Base-by-base conservation (phyloP, 2,329 filamentous ascomycete species). In the Colletotrichum ledebouriae region DNA sequence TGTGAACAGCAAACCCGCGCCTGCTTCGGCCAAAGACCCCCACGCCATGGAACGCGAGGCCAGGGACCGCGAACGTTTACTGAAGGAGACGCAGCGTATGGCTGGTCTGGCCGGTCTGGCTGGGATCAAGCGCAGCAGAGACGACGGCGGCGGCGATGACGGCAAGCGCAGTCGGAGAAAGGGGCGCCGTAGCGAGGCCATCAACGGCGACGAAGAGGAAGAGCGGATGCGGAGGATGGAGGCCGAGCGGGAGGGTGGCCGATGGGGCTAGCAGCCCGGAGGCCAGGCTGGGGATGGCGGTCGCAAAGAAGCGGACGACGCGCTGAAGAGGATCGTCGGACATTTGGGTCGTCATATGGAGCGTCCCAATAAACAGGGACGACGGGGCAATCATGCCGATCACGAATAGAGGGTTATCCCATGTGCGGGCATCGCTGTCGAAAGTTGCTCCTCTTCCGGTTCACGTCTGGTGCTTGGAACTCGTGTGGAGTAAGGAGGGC, bases 31-130 rank as follows among this genome's bases (percentile, higher is more conserved):
- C 44, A 83, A 82, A 67, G 89, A 92, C 71, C 84, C 87, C n/a
- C 90, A 92, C 76, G 90, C 90, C 1, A 81, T 90, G 0, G 91
- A 93, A 77, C 87, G 91, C 22, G 90, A 92, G 75, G 87, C 87
- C 12, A 82, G 89, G 15, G 86, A 91, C 73, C 84, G 89, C 52
- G 89, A 92, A 76, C 84, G 91, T 29, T 81, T 92, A 59, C 81
- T 90, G 12, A 90, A 90, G 73, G 91, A 93, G 78, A 87, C 89
- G 44, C 89, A 92, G 77, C 85, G 88, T 41, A 87, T 90, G 78
- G 84, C 88, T 50, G 83, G 86, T 49, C 76, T 89, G 59, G 77
- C 82, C 2, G 80, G 83, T 59, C 73, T 85, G 34, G 78, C 79
- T 44, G 80, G 83, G 62, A 73, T 81, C 72, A 86, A 90, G 77